Percentiles rank a stretch among this genome's conserved stretches.
Conservation (phyloP, 2,329 filamentous ascomycete genomes). For the Pseudogymnoascus sp. region DNA sequence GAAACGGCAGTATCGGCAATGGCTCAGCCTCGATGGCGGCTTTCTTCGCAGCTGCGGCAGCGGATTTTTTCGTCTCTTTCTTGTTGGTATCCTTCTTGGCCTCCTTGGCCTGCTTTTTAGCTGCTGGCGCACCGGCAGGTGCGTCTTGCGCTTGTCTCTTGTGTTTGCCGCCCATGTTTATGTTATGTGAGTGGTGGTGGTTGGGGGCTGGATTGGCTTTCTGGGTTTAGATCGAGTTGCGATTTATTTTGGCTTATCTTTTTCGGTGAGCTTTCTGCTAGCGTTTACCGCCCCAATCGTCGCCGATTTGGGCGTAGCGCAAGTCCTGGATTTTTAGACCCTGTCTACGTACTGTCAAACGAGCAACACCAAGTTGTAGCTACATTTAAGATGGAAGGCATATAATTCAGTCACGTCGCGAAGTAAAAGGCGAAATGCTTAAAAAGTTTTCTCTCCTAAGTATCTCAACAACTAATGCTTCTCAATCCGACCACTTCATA, state of each 20-base stretch:
- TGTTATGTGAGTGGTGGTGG: background rate
- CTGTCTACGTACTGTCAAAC: background rate
- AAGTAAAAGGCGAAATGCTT: background rate
- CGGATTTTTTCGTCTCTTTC: background rate
- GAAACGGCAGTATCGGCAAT: constrained; percentile 32
- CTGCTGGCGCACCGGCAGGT: constrained; percentile 13
- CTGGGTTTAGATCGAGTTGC: background rate
- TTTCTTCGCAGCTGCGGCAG: background rate
- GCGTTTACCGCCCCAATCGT: background rate
- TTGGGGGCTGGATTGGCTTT: background rate
- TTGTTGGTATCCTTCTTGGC: constrained; percentile 10
- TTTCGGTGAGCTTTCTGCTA: constrained; percentile 5
- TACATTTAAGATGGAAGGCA: background rate
- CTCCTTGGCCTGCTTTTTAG: constrained; percentile 23
- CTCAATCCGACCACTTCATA: background rate
- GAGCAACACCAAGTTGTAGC: no score
- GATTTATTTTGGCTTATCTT: constrained; percentile 7
- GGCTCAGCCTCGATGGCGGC: background rate
- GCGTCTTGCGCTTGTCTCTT: constrained; percentile 30
- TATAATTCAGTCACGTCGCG: background rate
- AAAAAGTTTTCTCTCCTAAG: background rate
- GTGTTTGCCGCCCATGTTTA: constrained; percentile 35
- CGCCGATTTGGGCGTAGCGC: background rate
- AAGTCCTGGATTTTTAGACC: background rate
- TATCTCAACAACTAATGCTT: constrained; percentile 7